Evolutionary conservation across 768 basidiomycete species (phyloP), one percentile per base, ranked within the genome.

Genomic region (Boletus tomentosulus): DNA sequence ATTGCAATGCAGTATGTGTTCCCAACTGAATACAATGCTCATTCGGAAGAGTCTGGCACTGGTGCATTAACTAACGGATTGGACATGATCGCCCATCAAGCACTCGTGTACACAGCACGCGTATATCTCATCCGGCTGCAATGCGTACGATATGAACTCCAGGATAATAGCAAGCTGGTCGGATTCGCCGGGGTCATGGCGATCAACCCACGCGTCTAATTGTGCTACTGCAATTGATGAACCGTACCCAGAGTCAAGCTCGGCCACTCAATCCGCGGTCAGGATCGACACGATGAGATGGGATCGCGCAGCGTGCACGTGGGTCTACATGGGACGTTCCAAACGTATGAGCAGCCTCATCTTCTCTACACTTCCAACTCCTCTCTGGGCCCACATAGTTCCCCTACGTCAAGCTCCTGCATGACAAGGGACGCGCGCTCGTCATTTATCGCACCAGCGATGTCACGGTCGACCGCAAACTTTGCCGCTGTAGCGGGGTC

Each of bases 381-480:
- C 60, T 85, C 82, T 46, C 74, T 67, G 0, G 72, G 68, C 2
- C 71, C 74, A 63, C 82, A 85, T 6, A 88, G 71, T 25, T 79
- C 70, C 24, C 68, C 66, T 27, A 80, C 50, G 51, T 79, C 73
- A 1, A 87, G 70, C 60, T 78, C 78, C 41, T 51, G 53, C 9
- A 64, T 50, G n/a, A 56, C 53, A 2, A 35, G 28, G 28, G 57
- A 59, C 11, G 46, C 47, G 3, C 65, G 63, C 25, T 64, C 54
- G 2, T 71, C n/a, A 13, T 65, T 63, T 31, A 38, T 63, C 34
- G 35, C 58, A 30, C 61, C 50, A 7, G 13, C 15, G 42, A 51
- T 57, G 19, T 72, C 63, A 30, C 89, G 81, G 28, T 80, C 73
- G 48, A 87, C 71, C 0, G 87, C 76, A 68, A 96, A 95, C 63